Evolutionary conservation across 176 grass and related monocot species (phyloP), one percentile per base, ranked within the genome.

Genomic region (Avena eriantha): DNA sequence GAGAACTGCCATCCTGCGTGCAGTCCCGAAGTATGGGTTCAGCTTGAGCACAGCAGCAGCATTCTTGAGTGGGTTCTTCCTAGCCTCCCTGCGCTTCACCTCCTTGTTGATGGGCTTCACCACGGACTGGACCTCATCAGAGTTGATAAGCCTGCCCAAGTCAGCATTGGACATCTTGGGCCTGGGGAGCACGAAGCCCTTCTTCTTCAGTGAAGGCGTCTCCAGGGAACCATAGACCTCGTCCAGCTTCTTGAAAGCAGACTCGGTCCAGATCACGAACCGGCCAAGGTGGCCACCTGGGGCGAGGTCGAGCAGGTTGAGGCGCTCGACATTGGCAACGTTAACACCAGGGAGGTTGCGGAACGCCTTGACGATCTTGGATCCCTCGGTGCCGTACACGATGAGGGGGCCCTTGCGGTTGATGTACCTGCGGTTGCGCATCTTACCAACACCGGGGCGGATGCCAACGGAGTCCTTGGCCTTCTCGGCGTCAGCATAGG

Each of bases 191-290:
- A 95, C 81, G n/a, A 95, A 98, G 6, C 93, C 88, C 90, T 98
- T 98, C 87, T 98, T 98, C 91, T 92, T 98, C 7, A 68, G 73
- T 0, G 96, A 90, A 0, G 88, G 86, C 2, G 91, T 71, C 0
- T 98, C 91, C 0, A 98, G 87, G 61, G 91, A 90, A 8, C 96
- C 93, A 10, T 89, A 98, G 6, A 95, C 88, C 48, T 89, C 87
- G 2, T 98, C 93, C 1, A 98, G 86, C 91, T 98, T 98, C 88
- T 98, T 94, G 71, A 98, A 95, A 0, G 96, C 96, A 0, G 80
- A 92, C 86, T 95, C 92, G 10, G 95, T 98, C 95, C 95, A 98
- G 81, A 98, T 93, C 34, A 98, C 90, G 23, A 98, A 98, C 14
- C 93, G 76, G 10, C 95, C 95, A 47, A 98, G 76, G 79, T 98